Base-by-base conservation (phyloP, 495 filamentous ascomycete species). In the Polyplosphaeria fusca region DNA sequence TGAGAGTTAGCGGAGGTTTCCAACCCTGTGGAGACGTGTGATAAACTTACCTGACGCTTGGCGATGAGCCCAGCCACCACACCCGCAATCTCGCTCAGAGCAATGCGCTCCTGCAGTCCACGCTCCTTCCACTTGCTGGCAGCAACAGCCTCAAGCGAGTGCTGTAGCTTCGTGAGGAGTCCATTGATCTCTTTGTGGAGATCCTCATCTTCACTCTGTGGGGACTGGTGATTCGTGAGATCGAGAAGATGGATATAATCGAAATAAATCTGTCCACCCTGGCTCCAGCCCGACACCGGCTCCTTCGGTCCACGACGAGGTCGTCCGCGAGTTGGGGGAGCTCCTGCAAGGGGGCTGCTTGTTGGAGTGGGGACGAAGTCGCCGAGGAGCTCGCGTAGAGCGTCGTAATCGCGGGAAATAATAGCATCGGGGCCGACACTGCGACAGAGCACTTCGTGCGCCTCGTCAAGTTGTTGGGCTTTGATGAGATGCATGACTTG, bases 181-280 rank as follows among this genome's bases (percentile, higher is more conserved):
- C 76, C 76, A 19, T 88, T 66, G 11, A 83, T 70, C 48, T 67
- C 69, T 26, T 70, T 62, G 69, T 47, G 68, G 58, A 67, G 72
- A 40, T 59, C 65, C 55, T 70, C 60, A 44, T 70, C 46, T 26
- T 55, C 56, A 58, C 41, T 69, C 52, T 39, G 58, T 49, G 61
- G 73, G 59, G 40, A 51, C 55, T 26, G 38, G 20, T 58, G 27
- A 20, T 23, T 70, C 60, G 41, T 66, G 20, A 75, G 70, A 35
- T 74, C 67, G 45, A 78, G 54, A 20, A 93, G 73, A 27, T 82
- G 77, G 19, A 94, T 75, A 70, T 86, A 96, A 52, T 92, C 86
- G 43, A 85, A 80, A 61, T 95, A 96, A 16, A 96, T 80, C 47
- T 83, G 80, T 11, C 89, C 92, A 13, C 88, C 91, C 19, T 77